Base-by-base conservation (phyloP, 2,329 filamentous ascomycete genomes). In the Hymenoscyphus albidus region DNA sequence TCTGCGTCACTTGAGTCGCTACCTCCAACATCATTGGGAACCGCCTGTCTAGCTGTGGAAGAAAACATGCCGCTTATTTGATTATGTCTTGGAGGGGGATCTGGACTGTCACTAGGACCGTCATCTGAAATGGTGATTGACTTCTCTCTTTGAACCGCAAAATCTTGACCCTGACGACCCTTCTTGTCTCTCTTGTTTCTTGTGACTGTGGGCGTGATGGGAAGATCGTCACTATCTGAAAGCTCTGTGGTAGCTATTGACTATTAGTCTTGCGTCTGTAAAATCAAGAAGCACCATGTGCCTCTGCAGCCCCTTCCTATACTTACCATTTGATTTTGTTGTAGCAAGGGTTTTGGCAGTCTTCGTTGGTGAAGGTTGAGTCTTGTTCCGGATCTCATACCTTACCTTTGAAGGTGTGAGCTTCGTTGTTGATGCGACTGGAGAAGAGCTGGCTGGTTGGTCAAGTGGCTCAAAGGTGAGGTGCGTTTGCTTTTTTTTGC, bases 401-500 rank as follows among this genome's bases (percentile, higher is more conserved):
- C 71, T 61, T 2, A 74, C 70, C 51, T 70, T 72, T 5, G 70
- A 69, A 18, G 70, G 71, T 6, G 70, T 68, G 35, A 67, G 62
- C 5, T 57, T 64, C n/a, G 57, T 44, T 10, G 48, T 27, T 54
- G 10, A 54, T 54, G 18, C 48, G 18, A 61, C 39, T 18, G 68
- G 67, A 0, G 69, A 69, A 3, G 67, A 69, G 22, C 35, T 63
- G n/a, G n/a, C 35, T 10, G 35, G 9, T 22, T 27, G 58, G 39
- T 67, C 55, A 9, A 70, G 32, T 38, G 70, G 65, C 58, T 73
- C 70, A 56, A 75, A 74, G 0, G 67, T 71, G 22, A 75, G 64
- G 12, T 68, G 68, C 10, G 73, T 74, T 59, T 75, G 74, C 22
- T 66, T 64, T 57, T 71, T 72, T 31, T 67, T 69, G 2, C 68